Base-by-base conservation (phyloP, 2,329 filamentous ascomycete species). In the Aspergillus ibericus region DNA sequence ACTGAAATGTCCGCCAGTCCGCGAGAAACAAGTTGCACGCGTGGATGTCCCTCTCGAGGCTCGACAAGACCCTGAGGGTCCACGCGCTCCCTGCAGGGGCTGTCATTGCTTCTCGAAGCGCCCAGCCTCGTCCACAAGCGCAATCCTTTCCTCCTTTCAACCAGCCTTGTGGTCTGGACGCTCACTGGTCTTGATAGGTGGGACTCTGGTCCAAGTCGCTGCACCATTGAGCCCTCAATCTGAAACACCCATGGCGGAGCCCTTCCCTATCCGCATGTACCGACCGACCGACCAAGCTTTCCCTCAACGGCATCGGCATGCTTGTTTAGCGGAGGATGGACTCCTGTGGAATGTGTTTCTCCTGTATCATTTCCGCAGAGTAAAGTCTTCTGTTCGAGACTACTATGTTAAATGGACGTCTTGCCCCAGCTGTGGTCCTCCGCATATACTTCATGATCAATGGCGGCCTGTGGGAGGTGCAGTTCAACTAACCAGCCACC, bases 211-310 rank as follows among this genome's bases (percentile, higher is more conserved):
- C 54, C 53, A 16, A 38, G 32, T 9, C 22, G 34, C 35, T 25
- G 35, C 29, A 35, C 48, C 51, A 18, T 54, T 34, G 32, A n/a
- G 34, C 34, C 34, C 12, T 58, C 40, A 53, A 53, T 35, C 34
- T 59, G 59, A 61, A 61, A 61, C 59, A 59, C 44, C 25, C 36
- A 48, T 34, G 18, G 36, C 18, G 40, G 49, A 36, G 27, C 22
- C 12, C 34, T 58, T 25, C n/a, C 16, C 36, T 49, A 20, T 58
- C 18, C 25, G 25, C 22, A 44, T 18, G 36, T n/a, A 18, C 8
- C 36, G 18, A 22, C 10, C 51, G 18, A 40, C 27, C 51, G 25
- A 53, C 51, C 49, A 48, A 58, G 49, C 49, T 58, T 58, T 58
- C 27, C 15, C 18, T 36, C 25, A 44, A 53, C 27, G 38, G 27